Conservation (phyloP, 1,284 basidiomycete genomes). For the Cryptococcus sp. region DNA sequence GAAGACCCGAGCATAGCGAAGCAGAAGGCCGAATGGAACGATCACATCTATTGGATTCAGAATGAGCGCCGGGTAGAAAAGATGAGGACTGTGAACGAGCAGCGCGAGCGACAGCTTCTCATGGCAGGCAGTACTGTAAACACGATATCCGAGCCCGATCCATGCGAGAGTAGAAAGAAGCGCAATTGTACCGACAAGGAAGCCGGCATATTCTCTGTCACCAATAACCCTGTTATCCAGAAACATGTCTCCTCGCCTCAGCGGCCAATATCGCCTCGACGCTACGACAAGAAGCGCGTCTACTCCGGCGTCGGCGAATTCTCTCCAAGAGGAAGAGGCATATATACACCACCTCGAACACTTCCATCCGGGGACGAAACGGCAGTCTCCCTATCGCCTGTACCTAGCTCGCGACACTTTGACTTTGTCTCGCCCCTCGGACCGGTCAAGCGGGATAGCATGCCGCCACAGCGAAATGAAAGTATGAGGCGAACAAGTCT, state of each 20-base stretch:
- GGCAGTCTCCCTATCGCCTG: slow-evolving; percentile 21
- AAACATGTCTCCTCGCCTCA: slow-evolving; percentile 16
- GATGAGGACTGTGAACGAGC: slow-evolving; percentile 32
- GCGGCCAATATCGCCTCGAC: slow-evolving; percentile 34
- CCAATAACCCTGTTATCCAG: too few species aligned
- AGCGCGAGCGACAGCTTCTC: slow-evolving; percentile 29
- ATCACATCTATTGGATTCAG: slow-evolving; percentile 44
- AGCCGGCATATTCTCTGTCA: slow-evolving; percentile 2
- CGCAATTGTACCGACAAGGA: background rate
- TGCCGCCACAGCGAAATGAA: slow-evolving; percentile 5
- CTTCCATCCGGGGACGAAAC: slow-evolving; percentile 42
- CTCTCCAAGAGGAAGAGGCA: slow-evolving; percentile 31
- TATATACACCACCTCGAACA: slow-evolving; percentile 38
- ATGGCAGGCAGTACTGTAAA: slow-evolving; percentile 18
- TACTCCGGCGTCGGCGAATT: slow-evolving; percentile 27
- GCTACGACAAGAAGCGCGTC: slow-evolving; percentile 26
- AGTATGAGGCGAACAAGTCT: slow-evolving; percentile 21
- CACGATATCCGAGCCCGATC: slow-evolving; percentile 6
- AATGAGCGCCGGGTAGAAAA: slow-evolving; percentile 42
- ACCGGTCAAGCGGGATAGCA: slow-evolving; percentile 16
- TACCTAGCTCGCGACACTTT: slow-evolving; percentile 27
- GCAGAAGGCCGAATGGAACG: slow-evolving; percentile 41
- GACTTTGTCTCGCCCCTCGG: slow-evolving; percentile 42
- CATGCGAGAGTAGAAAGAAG: background rate
- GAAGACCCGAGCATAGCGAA: slow-evolving; percentile 16